Evolutionary conservation across 2,329 filamentous ascomycete species (phyloP), one percentile per base, ranked within the genome.

Genomic region (Metarhizium robertsii): DNA sequence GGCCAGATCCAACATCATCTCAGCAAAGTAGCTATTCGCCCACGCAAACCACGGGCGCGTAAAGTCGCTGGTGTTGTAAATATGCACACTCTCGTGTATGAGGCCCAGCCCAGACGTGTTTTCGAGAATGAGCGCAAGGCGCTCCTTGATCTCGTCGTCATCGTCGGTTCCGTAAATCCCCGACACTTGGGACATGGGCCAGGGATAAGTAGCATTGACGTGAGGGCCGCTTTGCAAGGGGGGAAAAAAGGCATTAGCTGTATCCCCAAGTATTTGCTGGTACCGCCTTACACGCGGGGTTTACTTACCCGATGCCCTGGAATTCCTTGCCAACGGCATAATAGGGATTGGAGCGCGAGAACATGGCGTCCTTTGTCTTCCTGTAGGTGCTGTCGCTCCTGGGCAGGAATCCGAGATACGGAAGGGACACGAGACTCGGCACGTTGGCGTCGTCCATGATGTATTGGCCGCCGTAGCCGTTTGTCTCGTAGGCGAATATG

Each of bases 401-500:
- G 11, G 77, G 71, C 0, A 83, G 66, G 60, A 84, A 88, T 8
- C 83, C 81, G 53, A 86, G 71, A 62, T 87, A 81, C 1, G 85
- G 84, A 29, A 84, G 77, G 2, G 81, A 80, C 45, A 88, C 75
- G 3, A 88, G 75, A 13, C 79, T 84, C 0, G 86, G 85, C 51
- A 88, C 82, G 59, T 88, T 88, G 36, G 85, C 84, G 57, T 88
- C 85, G 62, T 88, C 86, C 85, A 88, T 88, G 52, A 86, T 74
- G 59, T 80, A 85, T 54, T 65, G 75, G 61, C 71, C 82, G 47
- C 87, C 87, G 61, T 85, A 90, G 8, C 87, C 87, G 64, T 91
- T 87, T 8, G 89, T 85, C 68, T 91, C 87, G 66, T 83, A 91
- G 0, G 87, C 87, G 62, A 88, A 91, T 13, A 92, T 84, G n/a